Conservation (phyloP, 2,329 filamentous ascomycete genomes). For the Aureobasidium namibiae region DNA sequence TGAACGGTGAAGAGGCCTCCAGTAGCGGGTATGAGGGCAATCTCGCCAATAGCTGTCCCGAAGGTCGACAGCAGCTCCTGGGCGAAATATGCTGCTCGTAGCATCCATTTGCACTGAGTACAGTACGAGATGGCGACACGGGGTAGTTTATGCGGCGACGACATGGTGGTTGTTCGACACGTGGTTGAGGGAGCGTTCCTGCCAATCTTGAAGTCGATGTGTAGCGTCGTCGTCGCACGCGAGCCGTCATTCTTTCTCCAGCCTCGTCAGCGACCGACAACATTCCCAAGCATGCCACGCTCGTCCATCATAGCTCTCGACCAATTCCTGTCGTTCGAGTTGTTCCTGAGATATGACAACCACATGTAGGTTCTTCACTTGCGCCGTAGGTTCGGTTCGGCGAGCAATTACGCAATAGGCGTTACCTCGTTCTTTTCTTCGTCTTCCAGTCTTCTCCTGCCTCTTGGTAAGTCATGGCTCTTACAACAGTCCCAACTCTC, state of each 20-base stretch:
- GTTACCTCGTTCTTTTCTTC: neutral
- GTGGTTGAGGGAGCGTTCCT: too few species aligned
- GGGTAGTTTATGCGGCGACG: conserved; percentile 39
- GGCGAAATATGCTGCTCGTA: conserved; percentile 57
- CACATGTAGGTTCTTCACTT: neutral
- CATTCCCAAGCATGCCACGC: neutral
- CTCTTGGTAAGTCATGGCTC: neutral
- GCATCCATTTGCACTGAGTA: conserved; percentile 60
- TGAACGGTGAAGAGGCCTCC: conserved; percentile 76
- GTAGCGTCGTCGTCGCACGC: too few species aligned
- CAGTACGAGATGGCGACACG: conserved; percentile 85
- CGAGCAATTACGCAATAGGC: conserved; percentile 7
- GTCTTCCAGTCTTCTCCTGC: neutral
- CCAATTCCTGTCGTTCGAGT: neutral
- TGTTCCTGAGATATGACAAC: neutral
- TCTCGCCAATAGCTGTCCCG: conserved; percentile 71
- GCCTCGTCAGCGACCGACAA: neutral
- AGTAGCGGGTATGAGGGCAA: conserved; percentile 75
- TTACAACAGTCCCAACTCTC: neutral
- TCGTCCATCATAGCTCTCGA: neutral
- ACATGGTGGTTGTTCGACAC: neutral
- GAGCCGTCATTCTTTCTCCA: neutral
- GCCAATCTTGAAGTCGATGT: too few species aligned
- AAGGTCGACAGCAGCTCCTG: conserved; percentile 96
- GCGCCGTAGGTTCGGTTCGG: neutral